Conservation (phyloP, 2,329 filamentous ascomycete genomes). For the Intubia oerlemansii region DNA sequence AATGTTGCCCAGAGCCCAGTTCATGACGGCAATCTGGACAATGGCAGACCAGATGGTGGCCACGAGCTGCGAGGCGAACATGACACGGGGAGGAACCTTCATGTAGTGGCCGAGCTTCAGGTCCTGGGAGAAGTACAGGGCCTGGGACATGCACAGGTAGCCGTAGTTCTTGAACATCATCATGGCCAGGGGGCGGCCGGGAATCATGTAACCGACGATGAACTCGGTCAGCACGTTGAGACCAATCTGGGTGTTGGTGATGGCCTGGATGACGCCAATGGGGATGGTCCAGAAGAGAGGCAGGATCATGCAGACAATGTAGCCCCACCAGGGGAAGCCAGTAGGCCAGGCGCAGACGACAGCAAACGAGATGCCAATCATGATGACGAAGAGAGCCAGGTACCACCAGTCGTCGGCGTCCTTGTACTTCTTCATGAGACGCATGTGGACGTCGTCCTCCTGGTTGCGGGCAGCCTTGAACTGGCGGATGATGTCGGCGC, state of each 20-base stretch:
- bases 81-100: constrained; percentile 41
- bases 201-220: constrained; percentile 54
- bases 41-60: constrained; percentile 40
- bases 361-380: constrained; percentile 31
- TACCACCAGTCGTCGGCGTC: constrained; percentile 41
- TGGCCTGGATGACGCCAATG: constrained; percentile 43
- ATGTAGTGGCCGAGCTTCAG: constrained; percentile 57
- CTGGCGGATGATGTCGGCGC: constrained; percentile 30
- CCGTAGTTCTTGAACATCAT: constrained; percentile 52
- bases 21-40: constrained; percentile 42
- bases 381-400: constrained; percentile 25
- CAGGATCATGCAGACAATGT: constrained; percentile 32
- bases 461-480: constrained; percentile 31
- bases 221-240: constrained; percentile 56
- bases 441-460: constrained; percentile 38
- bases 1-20: constrained; percentile 43
- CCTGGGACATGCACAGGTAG: constrained; percentile 42
- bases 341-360: constrained; percentile 32
- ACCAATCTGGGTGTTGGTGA: constrained; percentile 49
- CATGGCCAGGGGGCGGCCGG: constrained; percentile 46
- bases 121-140: constrained; percentile 41
- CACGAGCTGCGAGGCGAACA: constrained; percentile 37
- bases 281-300: constrained; percentile 37
- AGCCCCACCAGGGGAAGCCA: constrained; percentile 35
- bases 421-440: constrained; percentile 37